Conservation (phyloP, 2,329 filamentous ascomycete species). For the Penicillium polonicum region DNA sequence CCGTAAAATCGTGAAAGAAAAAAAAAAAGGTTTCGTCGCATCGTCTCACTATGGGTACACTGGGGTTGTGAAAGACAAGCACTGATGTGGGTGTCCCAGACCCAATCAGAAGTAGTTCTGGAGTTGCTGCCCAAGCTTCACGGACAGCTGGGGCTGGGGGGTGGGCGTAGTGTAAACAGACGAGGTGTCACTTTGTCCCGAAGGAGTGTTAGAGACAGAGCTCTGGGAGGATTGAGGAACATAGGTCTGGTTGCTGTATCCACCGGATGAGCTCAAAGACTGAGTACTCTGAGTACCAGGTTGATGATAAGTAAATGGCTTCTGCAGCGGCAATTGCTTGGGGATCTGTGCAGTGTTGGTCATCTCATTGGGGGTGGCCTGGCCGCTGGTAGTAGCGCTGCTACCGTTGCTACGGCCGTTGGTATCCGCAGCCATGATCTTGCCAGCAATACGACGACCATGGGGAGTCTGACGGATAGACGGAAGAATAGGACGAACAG, state of each 20-base stretch:
- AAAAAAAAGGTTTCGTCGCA: conserved; percentile 30
- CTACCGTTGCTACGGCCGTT: conserved; percentile 40
- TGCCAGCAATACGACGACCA: conserved; percentile 87
- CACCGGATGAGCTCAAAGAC: conserved; percentile 21
- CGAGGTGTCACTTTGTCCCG: conserved; percentile 31
- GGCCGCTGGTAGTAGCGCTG: conserved; percentile 32
- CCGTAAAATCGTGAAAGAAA: conserved; percentile 30
- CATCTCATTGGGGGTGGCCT: conserved; percentile 42
- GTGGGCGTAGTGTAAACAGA: conserved; percentile 33
- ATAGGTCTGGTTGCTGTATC: conserved; percentile 30
- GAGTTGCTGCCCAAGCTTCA: conserved; percentile 30
- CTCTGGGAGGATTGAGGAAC: conserved; percentile 21
- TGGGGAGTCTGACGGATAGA: conserved; percentile 88
- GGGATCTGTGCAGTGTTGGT: conserved; percentile 35
- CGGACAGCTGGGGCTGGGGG: conserved; percentile 29
- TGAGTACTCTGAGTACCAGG: conserved; percentile 30
- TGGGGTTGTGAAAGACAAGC: conserved; percentile 24
- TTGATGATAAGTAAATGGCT: conserved; percentile 31
- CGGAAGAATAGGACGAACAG: conserved; percentile 79
- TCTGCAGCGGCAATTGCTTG: conserved; percentile 30
- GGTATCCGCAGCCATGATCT: conserved; percentile 65
- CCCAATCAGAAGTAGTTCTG: conserved; percentile 36
- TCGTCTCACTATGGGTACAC: conserved; percentile 43
- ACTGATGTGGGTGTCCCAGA: conserved; percentile 17
- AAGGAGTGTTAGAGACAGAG: conserved; percentile 26